Evolutionary conservation across 371 early-diverging fungal genomes (phyloP).

Genomic region (Mortierella sp.): DNA sequence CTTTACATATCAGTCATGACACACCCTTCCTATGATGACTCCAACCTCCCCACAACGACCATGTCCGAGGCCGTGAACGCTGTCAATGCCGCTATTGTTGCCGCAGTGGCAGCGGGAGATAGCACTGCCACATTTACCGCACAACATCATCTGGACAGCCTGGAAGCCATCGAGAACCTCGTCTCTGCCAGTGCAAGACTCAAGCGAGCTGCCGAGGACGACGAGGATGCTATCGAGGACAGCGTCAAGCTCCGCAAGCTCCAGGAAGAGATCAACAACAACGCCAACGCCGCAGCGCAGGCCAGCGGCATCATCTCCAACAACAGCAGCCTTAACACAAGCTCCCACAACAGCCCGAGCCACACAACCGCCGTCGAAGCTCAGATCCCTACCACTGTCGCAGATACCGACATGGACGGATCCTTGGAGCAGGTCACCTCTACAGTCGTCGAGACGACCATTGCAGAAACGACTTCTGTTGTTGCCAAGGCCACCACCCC

Average conservation of each 20-base stretch:
- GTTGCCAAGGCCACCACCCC: constrained; percentile 2
- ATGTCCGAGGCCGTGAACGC: constrained; percentile 54
- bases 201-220: constrained; percentile 48
- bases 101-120: constrained; percentile 53
- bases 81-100: constrained; percentile 56
- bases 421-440: neutral
- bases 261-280: constrained; percentile 56
- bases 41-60: constrained; percentile 40
- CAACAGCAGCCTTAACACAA: constrained; percentile 18
- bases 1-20: constrained; percentile 24
- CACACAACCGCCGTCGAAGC: constrained; percentile 30
- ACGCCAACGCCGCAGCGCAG: constrained; percentile 50
- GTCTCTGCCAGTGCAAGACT: constrained; percentile 21
- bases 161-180: constrained; percentile 28
- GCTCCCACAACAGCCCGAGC: constrained; percentile 31
- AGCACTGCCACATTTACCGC: constrained; percentile 35
- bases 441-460: neutral
- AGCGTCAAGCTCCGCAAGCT: constrained; percentile 55
- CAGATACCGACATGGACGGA: neutral
- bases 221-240: constrained; percentile 44
- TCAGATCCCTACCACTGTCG: constrained; percentile 14
- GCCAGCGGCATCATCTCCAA: constrained; percentile 43
- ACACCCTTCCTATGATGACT: constrained; percentile 32
- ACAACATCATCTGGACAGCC: constrained; percentile 20
- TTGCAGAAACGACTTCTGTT: neutral